Evolutionary conservation across 1,139 yeast genomes (phyloP), one percentile per base, ranked within the genome.

Genomic region (Kluyveromyces sp.): DNA sequence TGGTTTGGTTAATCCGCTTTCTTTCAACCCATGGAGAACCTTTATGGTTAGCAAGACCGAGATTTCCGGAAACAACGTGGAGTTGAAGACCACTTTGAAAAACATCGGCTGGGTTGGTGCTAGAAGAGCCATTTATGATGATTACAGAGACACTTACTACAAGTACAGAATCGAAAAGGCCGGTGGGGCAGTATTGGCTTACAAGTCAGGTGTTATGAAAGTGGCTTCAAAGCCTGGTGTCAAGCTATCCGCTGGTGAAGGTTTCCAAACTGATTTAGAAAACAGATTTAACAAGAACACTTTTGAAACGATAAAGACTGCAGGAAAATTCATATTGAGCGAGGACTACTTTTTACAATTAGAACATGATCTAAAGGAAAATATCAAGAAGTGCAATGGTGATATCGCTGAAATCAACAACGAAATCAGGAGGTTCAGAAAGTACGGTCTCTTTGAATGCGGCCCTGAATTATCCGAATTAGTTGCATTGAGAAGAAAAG

Each of bases 91-190:
- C 26, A 73, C 75, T 54, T 75, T 92, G 56, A 60, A 81, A 41
- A 67, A 68, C 7, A 70, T 89, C 56, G 97, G 97, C 41, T 92
- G 97, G 97, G 88, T 96, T 26, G 95, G 96, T 45, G 76, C 94
- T 27, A 83, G 81, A 65, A 81, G 81, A 58, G 84, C 83, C 21
- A 74, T 83, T 26, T 70, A 79, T 30, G 83, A 79, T 39, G 90
- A 81, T 54, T 92, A 83, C 74, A 78, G 77, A 58, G 86, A 82
- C 50, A 75, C 70, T 58, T 84, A 80, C 73, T 79, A 92, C 61
- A 79, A 80, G 46, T 68, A 67, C 59, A 75, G 76, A 62, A 78
- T 86, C 61, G 76, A 80, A 56, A 74, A 78, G 57, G 76, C 71
- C 53, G 97, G 96, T 47, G 92, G 95, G 25, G 72, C 87, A 60